phyloP scores from a whole-genome alignment of 495 filamentous ascomycete genomes.

The Lichenothelia convexa region DNA sequence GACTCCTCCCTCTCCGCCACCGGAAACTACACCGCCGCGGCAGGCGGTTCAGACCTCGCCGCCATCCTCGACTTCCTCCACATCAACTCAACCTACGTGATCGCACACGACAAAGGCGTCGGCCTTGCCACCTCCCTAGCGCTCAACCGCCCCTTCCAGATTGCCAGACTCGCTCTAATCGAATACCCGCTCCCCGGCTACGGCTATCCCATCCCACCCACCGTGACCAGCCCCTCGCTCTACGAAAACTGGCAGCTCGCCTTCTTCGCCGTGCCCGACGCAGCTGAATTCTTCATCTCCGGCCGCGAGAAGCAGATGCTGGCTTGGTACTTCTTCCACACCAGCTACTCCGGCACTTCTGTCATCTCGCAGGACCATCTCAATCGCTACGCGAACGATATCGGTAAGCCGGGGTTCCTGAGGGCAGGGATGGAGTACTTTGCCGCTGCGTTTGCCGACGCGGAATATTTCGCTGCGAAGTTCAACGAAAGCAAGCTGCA shows the following conservation, averaged over 20 bases:
- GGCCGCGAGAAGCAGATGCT: conserved; percentile 24
- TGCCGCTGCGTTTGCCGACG: conserved; percentile 6
- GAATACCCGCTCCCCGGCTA: conserved; percentile 25
- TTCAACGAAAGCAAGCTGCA: conserved; percentile 2
- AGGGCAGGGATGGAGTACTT: conserved; percentile 8
- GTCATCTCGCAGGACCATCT: conserved; percentile 7
- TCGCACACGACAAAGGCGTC: conserved; percentile 26
- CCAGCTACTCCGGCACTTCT: conserved; percentile 12
- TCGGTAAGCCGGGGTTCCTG: conserved; percentile 12
- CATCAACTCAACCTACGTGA: conserved; percentile 21
- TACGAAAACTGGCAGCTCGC: conserved; percentile 27
- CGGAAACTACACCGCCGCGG: conserved; percentile 20
- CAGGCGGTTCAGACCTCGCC: conserved; percentile 18
- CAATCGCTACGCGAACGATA: conserved; percentile 6
- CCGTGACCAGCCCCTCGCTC: conserved; percentile 17
- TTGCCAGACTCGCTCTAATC: conserved; percentile 14
- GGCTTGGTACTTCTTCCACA: conserved; percentile 27
- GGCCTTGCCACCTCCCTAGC: conserved; percentile 22
- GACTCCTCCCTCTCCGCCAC: conserved; percentile 19
- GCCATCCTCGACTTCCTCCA: conserved; percentile 24
- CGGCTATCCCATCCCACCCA: conserved; percentile 18
- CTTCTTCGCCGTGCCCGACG: conserved; percentile 27
- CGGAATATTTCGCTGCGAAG: conserved; percentile 6
- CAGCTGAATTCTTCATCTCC: conserved; percentile 23
- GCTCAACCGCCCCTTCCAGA: conserved; percentile 12